Evolutionary conservation across 306 rosid genomes (phyloP), one percentile per base, ranked within the genome.

Genomic region (Sesbania bispinosa): DNA sequence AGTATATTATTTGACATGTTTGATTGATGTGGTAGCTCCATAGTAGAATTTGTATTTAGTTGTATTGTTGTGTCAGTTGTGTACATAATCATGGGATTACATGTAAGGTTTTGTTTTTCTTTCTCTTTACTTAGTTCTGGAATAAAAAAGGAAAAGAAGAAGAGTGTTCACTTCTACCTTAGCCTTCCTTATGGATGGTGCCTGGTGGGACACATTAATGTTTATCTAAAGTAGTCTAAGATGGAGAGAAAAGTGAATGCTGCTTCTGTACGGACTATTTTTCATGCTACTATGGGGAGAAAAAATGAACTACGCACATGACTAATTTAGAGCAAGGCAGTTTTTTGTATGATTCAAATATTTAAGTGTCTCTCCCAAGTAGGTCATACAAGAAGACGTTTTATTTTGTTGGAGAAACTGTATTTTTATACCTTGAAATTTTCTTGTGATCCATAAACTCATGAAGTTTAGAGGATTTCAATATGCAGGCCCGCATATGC

Each of bases 181-280:
- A n/a, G n/a, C n/a, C n/a, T n/a, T n/a, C n/a, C n/a, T n/a, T n/a
- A n/a, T n/a, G n/a, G n/a, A n/a, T n/a, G n/a, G n/a, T n/a, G n/a
- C n/a, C n/a, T n/a, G n/a, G n/a, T n/a, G n/a, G n/a, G n/a, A n/a
- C n/a, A n/a, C n/a, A n/a, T n/a, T n/a, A n/a, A n/a, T n/a, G n/a
- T n/a, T n/a, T n/a, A n/a, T n/a, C n/a, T n/a, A 55, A 29, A 55
- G 20, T 39, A 54, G 54, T 70, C 30, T 39, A 41, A 24, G 42
- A 70, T 41, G 75, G 54, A n/a, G 18, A 70, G 14, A 55, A 39
- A 55, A 39, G 75, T 70, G 43, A 70, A 10, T 70, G 27, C 13
- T 21, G 39, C 39, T 69, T 38, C 53, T 53, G 32, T 14, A 19
- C 33, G 21, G 21, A 48, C 62, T 48, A 50, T 50, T 67, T n/a